Percentiles rank a stretch among this genome's conserved stretches.
Evolutionary conservation across 2,329 filamentous ascomycete species (phyloP).

Genomic region (Chaetomiaceae sp.): DNA sequence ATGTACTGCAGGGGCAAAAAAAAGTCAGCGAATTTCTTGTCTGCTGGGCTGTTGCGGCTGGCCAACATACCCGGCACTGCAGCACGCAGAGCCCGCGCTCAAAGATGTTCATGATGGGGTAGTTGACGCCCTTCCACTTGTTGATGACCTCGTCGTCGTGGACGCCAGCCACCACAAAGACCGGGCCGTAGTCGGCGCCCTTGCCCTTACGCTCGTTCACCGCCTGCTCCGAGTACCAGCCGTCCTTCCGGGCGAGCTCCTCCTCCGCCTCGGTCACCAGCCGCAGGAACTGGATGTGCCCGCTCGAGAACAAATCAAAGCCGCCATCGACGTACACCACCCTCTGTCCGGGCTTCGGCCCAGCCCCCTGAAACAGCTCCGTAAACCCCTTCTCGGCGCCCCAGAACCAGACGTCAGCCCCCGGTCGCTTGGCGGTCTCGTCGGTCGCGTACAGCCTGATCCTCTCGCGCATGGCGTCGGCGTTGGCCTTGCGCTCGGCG

Average conservation of each 20-base stretch:
- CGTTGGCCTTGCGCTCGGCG: constrained; percentile 57
- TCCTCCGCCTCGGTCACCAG: constrained; percentile 71
- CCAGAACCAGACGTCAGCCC: constrained; percentile 85
- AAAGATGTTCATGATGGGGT: constrained; percentile 99
- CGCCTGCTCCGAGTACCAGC: constrained; percentile 69
- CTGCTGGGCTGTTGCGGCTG: background rate
- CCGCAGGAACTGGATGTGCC: constrained; percentile 91
- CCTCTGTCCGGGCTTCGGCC: constrained; percentile 69
- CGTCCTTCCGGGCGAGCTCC: constrained; percentile 57
- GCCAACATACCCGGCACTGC: constrained; percentile 72
- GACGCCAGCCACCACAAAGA: constrained; percentile 86
- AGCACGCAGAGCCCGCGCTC: constrained; percentile 92
- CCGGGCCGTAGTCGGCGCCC: constrained; percentile 72
- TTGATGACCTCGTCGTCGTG: constrained; percentile 96
- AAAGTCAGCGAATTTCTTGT: constrained; percentile 14
- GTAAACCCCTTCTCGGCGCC: constrained; percentile 52
- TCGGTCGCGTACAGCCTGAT: constrained; percentile 86
- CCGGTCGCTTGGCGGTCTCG: constrained; percentile 70
- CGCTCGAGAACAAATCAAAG: constrained; percentile 93
- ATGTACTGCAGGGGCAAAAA: constrained; percentile 70
- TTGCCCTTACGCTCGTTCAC: constrained; percentile 58
- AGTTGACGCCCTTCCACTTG: constrained; percentile 93
- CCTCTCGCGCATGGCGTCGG: constrained; percentile 66
- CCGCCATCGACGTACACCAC: constrained; percentile 95
- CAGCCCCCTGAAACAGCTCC: constrained; percentile 65